phyloP scores from a whole-genome alignment of 768 basidiomycete species.

The Psilocybe azurescens region DNA sequence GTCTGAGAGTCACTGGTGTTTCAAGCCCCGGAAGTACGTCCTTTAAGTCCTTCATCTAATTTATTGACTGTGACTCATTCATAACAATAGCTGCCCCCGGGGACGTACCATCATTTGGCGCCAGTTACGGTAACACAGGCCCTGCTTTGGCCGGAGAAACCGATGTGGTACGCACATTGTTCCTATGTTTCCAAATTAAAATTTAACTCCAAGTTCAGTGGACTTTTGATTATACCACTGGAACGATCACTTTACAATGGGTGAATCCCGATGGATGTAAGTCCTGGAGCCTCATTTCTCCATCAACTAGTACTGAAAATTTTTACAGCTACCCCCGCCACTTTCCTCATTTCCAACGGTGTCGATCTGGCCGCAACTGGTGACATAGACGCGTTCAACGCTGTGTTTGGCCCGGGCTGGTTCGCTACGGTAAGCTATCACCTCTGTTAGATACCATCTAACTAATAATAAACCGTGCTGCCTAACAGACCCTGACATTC shows the following conservation, averaged over 20 bases:
- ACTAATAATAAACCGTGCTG: neutral
- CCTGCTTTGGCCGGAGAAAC: conserved; percentile 6
- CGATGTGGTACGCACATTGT: conserved; percentile 4
- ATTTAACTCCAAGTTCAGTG: conserved; percentile 1
- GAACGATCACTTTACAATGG: conserved; percentile 3
- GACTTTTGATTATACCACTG: conserved; percentile 5
- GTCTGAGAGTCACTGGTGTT: conserved; percentile 2
- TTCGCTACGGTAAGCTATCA: conserved; percentile 3
- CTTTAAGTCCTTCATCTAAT: no score
- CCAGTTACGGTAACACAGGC: neutral
- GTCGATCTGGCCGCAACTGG: conserved; percentile 10
- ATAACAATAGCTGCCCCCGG: conserved; percentile 1
- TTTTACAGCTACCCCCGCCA: conserved; percentile 3
- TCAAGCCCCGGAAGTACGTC: conserved; percentile 5
- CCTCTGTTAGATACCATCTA: neutral
- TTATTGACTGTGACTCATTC: neutral
- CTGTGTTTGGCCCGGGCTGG: conserved; percentile 3
- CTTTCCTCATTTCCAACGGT: conserved; percentile 8
- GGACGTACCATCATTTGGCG: neutral
- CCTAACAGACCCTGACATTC: neutral
- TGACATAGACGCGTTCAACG: conserved; percentile 11
- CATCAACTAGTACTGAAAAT: neutral
- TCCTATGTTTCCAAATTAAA: neutral
- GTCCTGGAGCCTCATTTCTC: neutral
- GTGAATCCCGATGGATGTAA: conserved; percentile 11